Evolutionary conservation across 106 monocot species (phyloP), one percentile per base, ranked within the genome.

Genomic region (Ottelia alismoides): DNA sequence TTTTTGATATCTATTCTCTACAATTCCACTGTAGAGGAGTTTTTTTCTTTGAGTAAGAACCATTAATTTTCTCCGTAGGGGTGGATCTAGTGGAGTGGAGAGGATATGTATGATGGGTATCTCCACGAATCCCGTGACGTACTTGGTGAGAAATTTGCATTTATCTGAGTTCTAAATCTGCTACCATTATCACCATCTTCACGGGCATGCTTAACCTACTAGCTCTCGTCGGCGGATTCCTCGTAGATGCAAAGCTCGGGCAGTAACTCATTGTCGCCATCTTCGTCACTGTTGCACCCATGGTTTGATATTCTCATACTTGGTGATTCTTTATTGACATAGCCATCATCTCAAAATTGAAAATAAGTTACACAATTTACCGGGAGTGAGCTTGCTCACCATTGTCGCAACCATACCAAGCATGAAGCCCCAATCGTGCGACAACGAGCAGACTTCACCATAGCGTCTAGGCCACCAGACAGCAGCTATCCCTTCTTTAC

Each of bases 171-270:
- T 66, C 92, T 0, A 53, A 24, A 18, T 82, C 92, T 0, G 92
- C 92, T 10, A 86, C 70, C 62, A 69, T 79, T 24, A 85, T 92
- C 48, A 92, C 92, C 60, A 79, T 85, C 57, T 81, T 92, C 63
- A 71, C 85, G 81, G 92, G 92, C 53, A 79, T 78, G 1, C 78
- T 86, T 40, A 72, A 92, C 54, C 62, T 92, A 0, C 85, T 86
- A 16, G 78, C 85, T 0, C 70, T 92, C 12, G 20, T 82, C 2
- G 78, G 64, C 2, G 92, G 79, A 24, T 92, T 92, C 48, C 55
- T 82, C 4, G 92, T 82, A 9, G 92, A 92, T 23, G 85, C 92
- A 2, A 85, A 76, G 68, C 75, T 92, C 43, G 92, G 92, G 46
- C 78, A 85, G 1, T 92, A 73, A 52, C 40, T 78, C 20, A 78